Evolutionary conservation across 2,329 filamentous ascomycete genomes (phyloP), one percentile per base, ranked within the genome.

Genomic region (Colletotrichum navitas): DNA sequence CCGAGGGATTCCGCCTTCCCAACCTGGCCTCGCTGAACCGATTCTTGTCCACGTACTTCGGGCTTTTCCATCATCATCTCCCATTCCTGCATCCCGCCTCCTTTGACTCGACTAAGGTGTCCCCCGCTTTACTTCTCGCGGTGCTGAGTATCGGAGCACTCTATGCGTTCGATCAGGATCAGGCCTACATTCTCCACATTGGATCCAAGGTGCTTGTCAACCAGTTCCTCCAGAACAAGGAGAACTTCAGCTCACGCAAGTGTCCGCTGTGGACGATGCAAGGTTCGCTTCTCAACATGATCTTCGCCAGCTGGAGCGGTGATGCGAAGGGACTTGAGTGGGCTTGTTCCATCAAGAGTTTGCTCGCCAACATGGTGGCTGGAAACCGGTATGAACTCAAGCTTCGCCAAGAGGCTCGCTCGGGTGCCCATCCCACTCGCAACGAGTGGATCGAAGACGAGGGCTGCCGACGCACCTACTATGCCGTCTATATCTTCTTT

Each of bases 181-280:
- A 97, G 80, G 96, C 96, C 0, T 98, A 98, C 80, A 94, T 97
- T 88, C 90, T 98, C 29, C 96, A 99, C 83, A 97, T 98, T 76
- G 96, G 95, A 24, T 97, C 96, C 71, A 99, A 98, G 85, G 93
- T 98, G 36, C 89, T 99, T 24, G 95, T 98, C 77, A 98, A 97
- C 80, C 94, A 98, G 80, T 98, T 98, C 81, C 83, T 99, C 74
- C 94, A 97, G 83, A 97, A 98, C 85, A 98, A 98, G 86, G 95
- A 98, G 81, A 97, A 97, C 83, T 98, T 98, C 82, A 97, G 95
- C 85, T 98, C 96, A 11, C 91, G 95, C 77, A 98, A 98, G 81
- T 98, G 95, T 78, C 96, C 96, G 5, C 84, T 99, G 18, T 98
- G 96, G 95, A 96, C 95, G 59, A 98, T 98, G 94, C 96, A 99